Base-by-base conservation (phyloP, 139 green algal species). In the Zygnema cylindricum region DNA sequence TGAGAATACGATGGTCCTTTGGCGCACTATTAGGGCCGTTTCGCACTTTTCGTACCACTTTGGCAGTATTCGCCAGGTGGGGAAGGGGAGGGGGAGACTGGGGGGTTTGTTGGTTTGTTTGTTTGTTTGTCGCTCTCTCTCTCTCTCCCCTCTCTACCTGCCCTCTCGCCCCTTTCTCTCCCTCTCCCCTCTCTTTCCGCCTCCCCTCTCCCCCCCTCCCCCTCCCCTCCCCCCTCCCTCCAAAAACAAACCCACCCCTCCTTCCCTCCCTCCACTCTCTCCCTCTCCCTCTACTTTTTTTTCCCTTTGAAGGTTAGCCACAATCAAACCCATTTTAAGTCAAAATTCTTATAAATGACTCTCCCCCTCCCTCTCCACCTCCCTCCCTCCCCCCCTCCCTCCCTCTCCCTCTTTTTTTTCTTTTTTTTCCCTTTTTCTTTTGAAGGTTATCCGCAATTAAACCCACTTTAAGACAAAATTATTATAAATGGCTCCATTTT, bases 371-470 rank as follows among this genome's bases (percentile, higher is more conserved):
- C 40, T 55, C 35, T 35, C 77, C 35, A 35, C 22, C 71, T 11
- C 16, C 38, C 36, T 84, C 25, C 3, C 76, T 7, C 77, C 25
- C 40, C 7, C 35, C 25, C 40, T 84, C 38, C 3, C 25, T 69
- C 32, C 7, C 77, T 84, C 35, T 84, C 38, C 76, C 38, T 2
- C 77, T 84, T 7, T 42, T 7, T 84, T 11, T 84, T 33, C 3
- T 11, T 57, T 33, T 57, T 11, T 35, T 7, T 55, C 40, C 7
- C 38, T 36, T 33, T 7, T 33, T 7, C 3, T 2, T 39, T 55
- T 49, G 35, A 21, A 84, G 77, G 25, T 33, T 84, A 2, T 55
- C 77, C n/a, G 55, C 33, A 2, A 36, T 84, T 22, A 36, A 54
- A 7, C 77, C 77, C 35, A 49, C 33, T 22, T 42, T 54, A 33